These are phyloP conservation scores for Penicillium cinerascens DNA, from an alignment of 495 filamentous ascomycete genomes.

Conservation along the genomic window DNA sequence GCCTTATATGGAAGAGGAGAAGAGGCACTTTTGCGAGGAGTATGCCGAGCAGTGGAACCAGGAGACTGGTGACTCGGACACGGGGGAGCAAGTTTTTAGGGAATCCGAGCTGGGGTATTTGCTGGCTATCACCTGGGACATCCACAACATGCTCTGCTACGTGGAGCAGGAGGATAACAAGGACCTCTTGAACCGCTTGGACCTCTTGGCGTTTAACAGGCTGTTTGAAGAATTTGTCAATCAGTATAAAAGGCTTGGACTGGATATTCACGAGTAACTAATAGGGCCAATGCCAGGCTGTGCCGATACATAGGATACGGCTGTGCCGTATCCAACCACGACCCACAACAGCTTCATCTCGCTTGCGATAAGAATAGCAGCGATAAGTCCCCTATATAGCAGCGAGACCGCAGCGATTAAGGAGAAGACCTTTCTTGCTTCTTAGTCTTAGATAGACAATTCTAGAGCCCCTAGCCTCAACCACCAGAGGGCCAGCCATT, in stretches of 20 bases:
- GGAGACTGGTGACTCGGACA: slow-evolving; percentile 27
- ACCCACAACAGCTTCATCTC: no score
- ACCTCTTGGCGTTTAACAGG: slow-evolving; percentile 23
- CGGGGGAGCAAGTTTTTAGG: slow-evolving; percentile 24
- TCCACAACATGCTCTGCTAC: slow-evolving; percentile 33
- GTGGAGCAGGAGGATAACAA: slow-evolving; percentile 23
- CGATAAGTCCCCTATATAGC: no score
- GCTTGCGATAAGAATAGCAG: no score
- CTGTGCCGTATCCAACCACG: no score
- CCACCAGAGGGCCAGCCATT: no score
- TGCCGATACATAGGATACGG: no score
- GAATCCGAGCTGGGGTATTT: slow-evolving; percentile 28
- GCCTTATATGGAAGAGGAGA: slow-evolving; percentile 29
- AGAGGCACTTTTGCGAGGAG: slow-evolving; percentile 29
- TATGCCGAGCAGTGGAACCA: slow-evolving; percentile 27
- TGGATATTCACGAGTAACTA: slow-evolving; percentile 4
- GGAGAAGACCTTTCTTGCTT: no score
- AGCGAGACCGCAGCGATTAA: no score
- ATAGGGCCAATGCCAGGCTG: no score
- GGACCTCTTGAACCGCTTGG: slow-evolving; percentile 16
- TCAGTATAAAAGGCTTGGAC: slow-evolving; percentile 19
- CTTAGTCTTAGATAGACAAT: no score
- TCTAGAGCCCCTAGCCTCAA: no score
- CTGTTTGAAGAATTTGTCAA: slow-evolving; percentile 28
- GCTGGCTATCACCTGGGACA: slow-evolving; percentile 30